Percentiles rank a stretch among this genome's conserved stretches.
phyloP scores from a whole-genome alignment of 2,329 filamentous ascomycete genomes.

The Hypoxylon sp. region DNA sequence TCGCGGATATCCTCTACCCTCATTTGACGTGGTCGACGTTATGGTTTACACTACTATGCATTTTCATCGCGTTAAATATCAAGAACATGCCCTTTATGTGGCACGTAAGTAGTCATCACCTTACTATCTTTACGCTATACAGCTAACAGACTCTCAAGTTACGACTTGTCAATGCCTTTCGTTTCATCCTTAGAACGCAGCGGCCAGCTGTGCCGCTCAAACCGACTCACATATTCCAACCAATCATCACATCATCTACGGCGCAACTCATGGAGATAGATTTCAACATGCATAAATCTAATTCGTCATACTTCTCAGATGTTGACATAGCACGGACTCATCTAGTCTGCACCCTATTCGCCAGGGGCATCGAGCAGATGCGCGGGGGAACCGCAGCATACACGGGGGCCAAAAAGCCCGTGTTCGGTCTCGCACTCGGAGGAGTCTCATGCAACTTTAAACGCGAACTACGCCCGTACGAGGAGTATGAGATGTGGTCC shows the following conservation, averaged over 20 bases:
- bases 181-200: slow-evolving; percentile 60
- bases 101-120: slow-evolving; percentile 63
- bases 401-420: slow-evolving; percentile 48
- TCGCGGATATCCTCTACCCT: slow-evolving; percentile 36
- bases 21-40: slow-evolving; percentile 48
- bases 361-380: slow-evolving; percentile 52
- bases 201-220: slow-evolving; percentile 57
- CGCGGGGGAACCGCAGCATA: slow-evolving; percentile 52
- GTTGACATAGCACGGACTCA: slow-evolving; percentile 76
- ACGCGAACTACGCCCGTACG: slow-evolving; percentile 66
- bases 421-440: slow-evolving; percentile 60
- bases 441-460: slow-evolving; percentile 68
- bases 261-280: slow-evolving; percentile 75
- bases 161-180: slow-evolving; percentile 56
- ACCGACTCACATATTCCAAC: slow-evolving; percentile 71
- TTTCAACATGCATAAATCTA: slow-evolving; percentile 80
- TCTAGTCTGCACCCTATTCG: slow-evolving; percentile 66
- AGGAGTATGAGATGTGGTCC: slow-evolving; percentile 65
- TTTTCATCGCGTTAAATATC: slow-evolving; percentile 64
- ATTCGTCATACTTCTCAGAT: slow-evolving; percentile 78
- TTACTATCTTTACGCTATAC: not conserved
- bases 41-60: slow-evolving; percentile 52
- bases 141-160: slow-evolving; percentile 44
- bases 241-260: slow-evolving; percentile 71
- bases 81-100: slow-evolving; percentile 72